Percentiles rank a stretch among this genome's conserved stretches.
These are phyloP conservation scores for Eucalyptus coolabah DNA, from an alignment of 345 rosid species.

Conservation along the genomic window DNA sequence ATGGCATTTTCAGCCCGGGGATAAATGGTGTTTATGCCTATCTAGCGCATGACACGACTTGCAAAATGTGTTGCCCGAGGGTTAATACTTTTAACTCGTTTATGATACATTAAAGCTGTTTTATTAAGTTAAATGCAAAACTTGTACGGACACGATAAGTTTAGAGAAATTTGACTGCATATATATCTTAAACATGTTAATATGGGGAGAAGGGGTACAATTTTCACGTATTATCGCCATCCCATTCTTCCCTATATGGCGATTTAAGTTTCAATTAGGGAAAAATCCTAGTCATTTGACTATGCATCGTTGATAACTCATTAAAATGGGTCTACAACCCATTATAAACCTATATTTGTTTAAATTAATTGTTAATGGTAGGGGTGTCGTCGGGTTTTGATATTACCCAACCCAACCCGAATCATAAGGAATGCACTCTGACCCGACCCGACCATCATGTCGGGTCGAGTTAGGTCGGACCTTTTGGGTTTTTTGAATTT, in stretches of 20 bases:
- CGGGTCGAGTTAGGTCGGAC: rapidly evolving
- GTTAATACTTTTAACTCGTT: background rate
- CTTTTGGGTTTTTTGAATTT: too few relatives aligned
- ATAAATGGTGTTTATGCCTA: too few relatives aligned
- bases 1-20: background rate
- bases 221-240: background rate
- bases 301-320: too few relatives aligned
- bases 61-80: background rate
- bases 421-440: rapidly evolving
- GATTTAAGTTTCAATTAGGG: too few relatives aligned
- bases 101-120: background rate
- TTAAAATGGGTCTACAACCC: too few relatives aligned
- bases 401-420: rapidly evolving
- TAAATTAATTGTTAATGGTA: rapidly evolving
- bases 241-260: too few relatives aligned
- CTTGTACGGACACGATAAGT: background rate
- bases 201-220: background rate
- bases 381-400: too few relatives aligned
- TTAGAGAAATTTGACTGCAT: too few relatives aligned
- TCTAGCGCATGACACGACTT: background rate
- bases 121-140: background rate
- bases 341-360: too few relatives aligned
- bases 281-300: too few relatives aligned
- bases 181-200: too few relatives aligned
- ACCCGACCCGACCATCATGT: rapidly evolving